A percentile compares a stretch with the other conserved stretches of the same genome.
These are phyloP conservation scores for Arthrocladium fulminans DNA, from an alignment of 2,329 filamentous ascomycete species.

Conservation along the genomic window DNA sequence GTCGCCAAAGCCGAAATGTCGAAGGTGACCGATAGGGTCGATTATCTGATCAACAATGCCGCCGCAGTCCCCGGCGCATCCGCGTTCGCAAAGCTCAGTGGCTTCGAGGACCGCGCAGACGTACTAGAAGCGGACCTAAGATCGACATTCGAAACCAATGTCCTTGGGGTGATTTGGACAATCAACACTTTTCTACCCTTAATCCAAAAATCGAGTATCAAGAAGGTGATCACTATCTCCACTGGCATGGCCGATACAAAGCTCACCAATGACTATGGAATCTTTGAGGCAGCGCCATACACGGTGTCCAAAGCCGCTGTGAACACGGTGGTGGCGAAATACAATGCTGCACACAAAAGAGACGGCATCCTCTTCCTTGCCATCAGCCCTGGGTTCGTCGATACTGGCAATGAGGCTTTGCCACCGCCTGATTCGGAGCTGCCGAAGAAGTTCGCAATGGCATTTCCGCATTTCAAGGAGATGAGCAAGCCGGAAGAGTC, in stretches of 20 bases:
- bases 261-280: constrained; percentile 30
- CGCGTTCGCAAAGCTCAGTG: constrained; percentile 28
- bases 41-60: constrained; percentile 48
- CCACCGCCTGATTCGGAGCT: constrained; percentile 15
- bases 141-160: constrained; percentile 39
- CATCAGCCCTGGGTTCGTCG: constrained; percentile 46
- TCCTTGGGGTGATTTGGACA: constrained; percentile 45
- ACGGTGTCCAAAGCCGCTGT: constrained; percentile 44
- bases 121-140: constrained; percentile 30
- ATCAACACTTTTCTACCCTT: constrained; percentile 48
- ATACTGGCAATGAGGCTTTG: constrained; percentile 28
- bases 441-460: constrained; percentile 26
- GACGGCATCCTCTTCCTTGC: constrained; percentile 46
- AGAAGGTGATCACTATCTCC: constrained; percentile 48
- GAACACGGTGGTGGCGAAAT: constrained; percentile 48
- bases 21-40: constrained; percentile 29
- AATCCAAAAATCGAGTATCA: constrained; percentile 40
- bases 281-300: constrained; percentile 36
- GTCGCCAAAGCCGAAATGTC: constrained; percentile 22
- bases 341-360: constrained; percentile 39
- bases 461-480: constrained; percentile 35
- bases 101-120: constrained; percentile 26
- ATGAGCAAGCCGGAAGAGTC: constrained; percentile 32
- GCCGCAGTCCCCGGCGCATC: constrained; percentile 29
- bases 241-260: constrained; percentile 43